Evolutionary conservation across 345 rosid species (phyloP), one percentile per base, ranked within the genome.

Genomic region (Corymbia maculata): DNA sequence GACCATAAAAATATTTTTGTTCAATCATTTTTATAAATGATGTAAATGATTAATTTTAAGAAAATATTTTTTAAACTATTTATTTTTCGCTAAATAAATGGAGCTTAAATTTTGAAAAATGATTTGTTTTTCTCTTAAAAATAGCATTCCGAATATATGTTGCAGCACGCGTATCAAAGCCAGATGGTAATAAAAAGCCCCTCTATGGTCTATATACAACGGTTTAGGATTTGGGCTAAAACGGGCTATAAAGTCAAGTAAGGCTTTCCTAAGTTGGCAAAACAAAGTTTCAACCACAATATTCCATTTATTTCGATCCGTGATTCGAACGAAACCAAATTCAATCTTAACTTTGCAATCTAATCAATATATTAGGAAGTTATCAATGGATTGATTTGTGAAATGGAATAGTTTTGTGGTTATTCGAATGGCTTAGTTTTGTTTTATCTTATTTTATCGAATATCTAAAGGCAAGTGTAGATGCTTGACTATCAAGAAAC

Each of bases 241-340:
- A 66, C 11, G 0, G 79, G 17, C 42, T 66, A 3, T 14, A 14
- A 14, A 66, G 79, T 15, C 79, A 66, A 66, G 21, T 0, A 66
- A 66, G 79, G 42, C 42, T 30, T 66, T 66, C 44, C 79, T 4
- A 66, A 66, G 79, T 66, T 6, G 79, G 42, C 79, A 14, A 32
- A 14, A 7, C 44, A 7, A 66, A 30, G 79, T 66, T 66, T n/a
- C 21, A 15, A 9, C 42, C 70, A 13, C 70, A 6, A 61, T 14
- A 66, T 30, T 32, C 4, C 42, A 66, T n/a, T 42, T 15, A 30
- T 66, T 30, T 30, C 0, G 36, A 7, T 42, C 44, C 3, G 5
- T 19, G 8, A 24, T n/a, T n/a, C 10, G 2, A n/a, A 6, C 17
- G 3, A 19, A 66, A 14, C 11, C 79, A 2, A 30, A 0, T 7